Conservation (phyloP, 768 basidiomycete species). For the Coprinellus micaceus region DNA sequence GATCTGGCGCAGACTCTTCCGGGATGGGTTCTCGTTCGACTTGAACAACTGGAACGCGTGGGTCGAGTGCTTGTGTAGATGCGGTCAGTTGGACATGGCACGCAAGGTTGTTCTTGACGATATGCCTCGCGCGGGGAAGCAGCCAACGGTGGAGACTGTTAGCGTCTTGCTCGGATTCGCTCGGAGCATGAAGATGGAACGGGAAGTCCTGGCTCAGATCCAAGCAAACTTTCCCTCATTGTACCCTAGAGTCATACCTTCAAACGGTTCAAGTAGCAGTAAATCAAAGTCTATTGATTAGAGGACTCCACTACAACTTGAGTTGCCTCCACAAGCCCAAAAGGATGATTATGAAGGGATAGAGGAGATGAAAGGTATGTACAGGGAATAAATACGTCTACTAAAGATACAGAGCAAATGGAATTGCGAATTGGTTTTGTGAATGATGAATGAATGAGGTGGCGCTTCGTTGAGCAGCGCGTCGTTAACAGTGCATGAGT, state of each 20-base stretch:
- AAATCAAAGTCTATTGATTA: constrained; percentile 1
- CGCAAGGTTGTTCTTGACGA: constrained; percentile 57
- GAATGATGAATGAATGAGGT: constrained; percentile 17
- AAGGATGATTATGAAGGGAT: constrained; percentile 10
- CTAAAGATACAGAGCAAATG: constrained; percentile 18
- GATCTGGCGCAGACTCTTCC: constrained; percentile 51
- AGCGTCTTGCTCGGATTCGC: constrained; percentile 57
- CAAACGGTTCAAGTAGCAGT: background rate
- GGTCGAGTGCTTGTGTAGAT: constrained; percentile 82
- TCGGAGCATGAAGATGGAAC: constrained; percentile 36
- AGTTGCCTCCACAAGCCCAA: constrained; percentile 3
- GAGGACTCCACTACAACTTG: too few relatives aligned
- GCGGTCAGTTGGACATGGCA: constrained; percentile 64
- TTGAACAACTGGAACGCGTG: constrained; percentile 75
- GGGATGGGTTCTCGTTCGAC: constrained; percentile 51
- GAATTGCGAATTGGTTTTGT: background rate
- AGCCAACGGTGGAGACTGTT: constrained; percentile 47
- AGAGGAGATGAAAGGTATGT: background rate
- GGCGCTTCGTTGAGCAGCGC: constrained; percentile 68
- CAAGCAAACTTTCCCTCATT: constrained; percentile 36
- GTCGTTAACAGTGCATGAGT: constrained; percentile 31
- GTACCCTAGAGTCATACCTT: constrained; percentile 23
- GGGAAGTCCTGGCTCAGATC: constrained; percentile 44
- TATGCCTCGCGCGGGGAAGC: constrained; percentile 51
- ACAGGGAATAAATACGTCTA: background rate